Evolutionary conservation across 192 early-diverging fungal genomes (phyloP).

Genomic region (Coemansia reversa): DNA sequence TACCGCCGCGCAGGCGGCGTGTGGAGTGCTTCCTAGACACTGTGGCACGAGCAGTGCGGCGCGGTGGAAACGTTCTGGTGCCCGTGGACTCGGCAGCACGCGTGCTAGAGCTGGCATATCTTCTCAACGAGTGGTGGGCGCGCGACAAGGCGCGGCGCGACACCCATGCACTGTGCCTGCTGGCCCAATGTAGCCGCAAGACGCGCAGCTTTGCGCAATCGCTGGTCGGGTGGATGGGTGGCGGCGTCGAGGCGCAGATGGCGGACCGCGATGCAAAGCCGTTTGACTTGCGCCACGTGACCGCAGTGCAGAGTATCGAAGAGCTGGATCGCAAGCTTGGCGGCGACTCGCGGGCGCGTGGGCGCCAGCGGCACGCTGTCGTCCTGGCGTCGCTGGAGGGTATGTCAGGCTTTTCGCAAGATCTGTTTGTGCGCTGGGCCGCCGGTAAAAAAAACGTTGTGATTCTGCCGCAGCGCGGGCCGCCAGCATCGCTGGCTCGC

Average conservation of each 20-base stretch:
- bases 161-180: constrained; percentile 70
- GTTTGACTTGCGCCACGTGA: constrained; percentile 83
- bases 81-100: constrained; percentile 88
- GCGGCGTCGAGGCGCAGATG: constrained; percentile 71
- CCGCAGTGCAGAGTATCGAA: constrained; percentile 64
- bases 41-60: constrained; percentile 57
- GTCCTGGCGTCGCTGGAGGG: constrained; percentile 80
- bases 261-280: constrained; percentile 74
- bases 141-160: constrained; percentile 51
- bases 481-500: constrained; percentile 67
- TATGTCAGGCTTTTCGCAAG: constrained; percentile 81
- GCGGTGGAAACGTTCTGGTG: constrained; percentile 78
- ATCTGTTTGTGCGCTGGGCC: constrained; percentile 77
- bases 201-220: constrained; percentile 83
- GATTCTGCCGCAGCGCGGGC: constrained; percentile 76
- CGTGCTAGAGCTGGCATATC: constrained; percentile 84
- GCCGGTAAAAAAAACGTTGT: constrained; percentile 59
- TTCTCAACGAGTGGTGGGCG: constrained; percentile 87
- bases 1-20: constrained; percentile 69
- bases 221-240: constrained; percentile 96
- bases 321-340: constrained; percentile 37
- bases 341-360: constrained; percentile 47
- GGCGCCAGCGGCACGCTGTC: constrained; percentile 71
- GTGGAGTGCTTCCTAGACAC: constrained; percentile 72
- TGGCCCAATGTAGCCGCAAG: constrained; percentile 72